Evolutionary conservation across 768 basidiomycete species (phyloP).

Genomic region (Scleroderma bovista): DNA sequence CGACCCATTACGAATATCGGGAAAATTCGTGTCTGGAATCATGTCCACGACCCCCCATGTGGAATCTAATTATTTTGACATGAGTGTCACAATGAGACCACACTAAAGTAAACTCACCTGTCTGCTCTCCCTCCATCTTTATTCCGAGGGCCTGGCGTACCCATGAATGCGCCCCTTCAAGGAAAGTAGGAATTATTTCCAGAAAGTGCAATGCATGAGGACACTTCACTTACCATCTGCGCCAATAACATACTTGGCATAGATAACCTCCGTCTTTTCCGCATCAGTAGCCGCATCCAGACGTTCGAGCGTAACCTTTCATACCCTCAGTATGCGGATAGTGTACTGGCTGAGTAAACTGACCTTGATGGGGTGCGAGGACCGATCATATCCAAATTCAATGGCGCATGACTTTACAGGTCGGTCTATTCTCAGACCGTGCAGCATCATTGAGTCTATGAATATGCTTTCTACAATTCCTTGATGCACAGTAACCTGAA

Average conservation of each 20-base stretch:
- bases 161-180: constrained; percentile 41
- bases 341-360: not conserved
- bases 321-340: not conserved
- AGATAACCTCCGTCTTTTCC: constrained; percentile 26
- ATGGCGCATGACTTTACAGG: constrained; percentile 28
- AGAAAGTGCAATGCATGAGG: not conserved
- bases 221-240: constrained; percentile 26
- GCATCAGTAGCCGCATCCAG: constrained; percentile 23
- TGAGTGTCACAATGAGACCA: constrained; percentile 12
- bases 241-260: constrained; percentile 32
- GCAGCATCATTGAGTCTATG: constrained; percentile 32
- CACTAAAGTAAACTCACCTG: constrained; percentile 23
- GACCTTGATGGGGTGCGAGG: constrained; percentile 30
- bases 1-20: constrained; percentile 62
- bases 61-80: constrained; percentile 38
- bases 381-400: constrained; percentile 22
- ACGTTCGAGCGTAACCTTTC: constrained; percentile 21
- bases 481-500: constrained; percentile 34
- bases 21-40: constrained; percentile 67
- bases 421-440: constrained; percentile 32
- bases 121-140: constrained; percentile 44
- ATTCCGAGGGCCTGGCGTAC: constrained; percentile 40
- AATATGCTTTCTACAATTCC: constrained; percentile 40
- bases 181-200: not conserved
- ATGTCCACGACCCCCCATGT: constrained; percentile 86